These are phyloP conservation scores for Tricholoma sp. DNA, from an alignment of 768 basidiomycete genomes.

Conservation along the genomic window DNA sequence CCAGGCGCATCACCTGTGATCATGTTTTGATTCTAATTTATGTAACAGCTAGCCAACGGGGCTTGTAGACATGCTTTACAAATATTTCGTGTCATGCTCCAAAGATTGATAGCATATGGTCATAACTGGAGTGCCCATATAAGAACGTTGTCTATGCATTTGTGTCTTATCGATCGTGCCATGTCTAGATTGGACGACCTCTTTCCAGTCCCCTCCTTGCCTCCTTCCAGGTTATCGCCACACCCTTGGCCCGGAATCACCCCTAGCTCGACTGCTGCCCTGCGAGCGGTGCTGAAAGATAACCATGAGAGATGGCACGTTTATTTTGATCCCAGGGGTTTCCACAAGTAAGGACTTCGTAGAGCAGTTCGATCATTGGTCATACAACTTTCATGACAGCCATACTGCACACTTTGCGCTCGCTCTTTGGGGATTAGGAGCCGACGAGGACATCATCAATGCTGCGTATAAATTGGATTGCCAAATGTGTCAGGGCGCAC, in stretches of 20 bases:
- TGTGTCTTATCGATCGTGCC: no score
- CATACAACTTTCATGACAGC: neutral
- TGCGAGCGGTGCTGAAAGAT: slow-evolving; percentile 35
- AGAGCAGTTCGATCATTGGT: no score
- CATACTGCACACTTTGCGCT: slow-evolving; percentile 22
- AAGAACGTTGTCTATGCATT: no score
- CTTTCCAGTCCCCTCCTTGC: slow-evolving; percentile 24
- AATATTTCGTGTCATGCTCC: no score
- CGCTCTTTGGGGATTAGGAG: slow-evolving; percentile 21
- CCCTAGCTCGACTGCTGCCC: slow-evolving; percentile 23
- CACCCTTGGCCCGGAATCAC: slow-evolving; percentile 28
- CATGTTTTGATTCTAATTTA: no score
- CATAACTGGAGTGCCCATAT: no score
- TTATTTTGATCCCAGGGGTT: slow-evolving; percentile 33
- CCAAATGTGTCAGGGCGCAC: slow-evolving; percentile 21
- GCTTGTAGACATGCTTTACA: no score
- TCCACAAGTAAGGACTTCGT: slow-evolving; percentile 42
- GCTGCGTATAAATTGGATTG: slow-evolving; percentile 29
- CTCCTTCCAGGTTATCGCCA: slow-evolving; percentile 22
- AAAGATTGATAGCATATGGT: no score
- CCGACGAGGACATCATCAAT: slow-evolving; percentile 24
- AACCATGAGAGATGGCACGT: slow-evolving; percentile 44
- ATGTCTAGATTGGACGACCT: slow-evolving; percentile 8
- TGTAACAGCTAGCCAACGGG: no score
- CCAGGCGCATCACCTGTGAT: no score